phyloP scores from a whole-genome alignment of 2,329 filamentous ascomycete genomes.

The Pseudomassariella vexata region DNA sequence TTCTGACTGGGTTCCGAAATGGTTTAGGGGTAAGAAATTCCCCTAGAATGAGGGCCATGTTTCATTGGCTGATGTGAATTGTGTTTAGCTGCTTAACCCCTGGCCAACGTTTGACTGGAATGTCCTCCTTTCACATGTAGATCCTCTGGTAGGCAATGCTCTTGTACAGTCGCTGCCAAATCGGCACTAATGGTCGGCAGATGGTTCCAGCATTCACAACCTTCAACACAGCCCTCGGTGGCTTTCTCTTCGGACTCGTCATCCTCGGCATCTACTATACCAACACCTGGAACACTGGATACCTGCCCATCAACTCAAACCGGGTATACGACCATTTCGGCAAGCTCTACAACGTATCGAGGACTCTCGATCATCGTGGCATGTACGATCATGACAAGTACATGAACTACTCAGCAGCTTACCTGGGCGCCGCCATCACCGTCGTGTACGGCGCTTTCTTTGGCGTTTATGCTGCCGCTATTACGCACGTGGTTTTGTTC shows the following conservation, averaged over 20 bases:
- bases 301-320: conserved; percentile 23
- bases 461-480: background rate
- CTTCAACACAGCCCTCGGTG: conserved; percentile 14
- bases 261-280: conserved; percentile 12
- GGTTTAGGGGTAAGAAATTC: conserved; percentile 10
- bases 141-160: conserved; percentile 12
- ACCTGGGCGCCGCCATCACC: conserved; percentile 3
- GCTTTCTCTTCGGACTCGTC: conserved; percentile 10
- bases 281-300: conserved; percentile 8
- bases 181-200: too few relatives aligned
- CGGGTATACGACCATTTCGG: conserved; percentile 5
- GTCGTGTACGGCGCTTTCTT: conserved; percentile 3
- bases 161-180: too few relatives aligned
- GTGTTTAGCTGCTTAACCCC: conserved; percentile 5
- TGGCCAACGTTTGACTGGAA: conserved; percentile 9
- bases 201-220: conserved; percentile 16
- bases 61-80: too few relatives aligned
- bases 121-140: conserved; percentile 20
- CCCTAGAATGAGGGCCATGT: too few relatives aligned
- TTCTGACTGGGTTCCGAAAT: conserved; percentile 8
- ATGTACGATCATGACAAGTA: conserved; percentile 15
- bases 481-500: conserved; percentile 18
- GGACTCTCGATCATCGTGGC: conserved; percentile 4
- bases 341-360: conserved; percentile 2
- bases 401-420: conserved; percentile 4